Conservation (phyloP, 2,329 filamentous ascomycete species). For the Microdochium bolleyi region DNA sequence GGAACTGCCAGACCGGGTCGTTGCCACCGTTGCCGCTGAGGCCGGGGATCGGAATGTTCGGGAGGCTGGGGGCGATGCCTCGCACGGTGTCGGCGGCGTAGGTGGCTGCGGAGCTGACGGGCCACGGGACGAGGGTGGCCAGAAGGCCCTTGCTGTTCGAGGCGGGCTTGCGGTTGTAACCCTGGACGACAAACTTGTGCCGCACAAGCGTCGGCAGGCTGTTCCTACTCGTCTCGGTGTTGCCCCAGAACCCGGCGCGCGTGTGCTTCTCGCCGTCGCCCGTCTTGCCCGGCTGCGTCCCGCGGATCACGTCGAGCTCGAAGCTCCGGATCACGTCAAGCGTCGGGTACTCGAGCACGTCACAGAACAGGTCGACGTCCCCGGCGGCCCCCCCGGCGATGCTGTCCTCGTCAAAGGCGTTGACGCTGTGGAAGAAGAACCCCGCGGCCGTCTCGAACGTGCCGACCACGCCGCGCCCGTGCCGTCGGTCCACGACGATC, state of each 20-base stretch:
- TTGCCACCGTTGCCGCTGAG: not conserved
- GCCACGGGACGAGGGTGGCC: not conserved
- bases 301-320: conserved; percentile 58
- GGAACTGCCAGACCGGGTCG: not conserved
- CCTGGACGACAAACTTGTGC: conserved; percentile 31
- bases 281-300: conserved; percentile 3
- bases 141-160: not conserved
- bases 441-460: conserved; percentile 59
- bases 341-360: conserved; percentile 56
- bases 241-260: conserved; percentile 28
- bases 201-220: conserved; percentile 30
- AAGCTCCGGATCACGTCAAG: conserved; percentile 57
- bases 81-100: conserved; percentile 1
- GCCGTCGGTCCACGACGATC: conserved; percentile 64
- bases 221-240: conserved; percentile 27
- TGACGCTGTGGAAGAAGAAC: conserved; percentile 76
- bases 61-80: not conserved
- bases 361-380: conserved; percentile 49
- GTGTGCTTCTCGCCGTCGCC: conserved; percentile 40
- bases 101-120: conserved; percentile 2
- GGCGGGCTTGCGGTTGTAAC: not conserved
- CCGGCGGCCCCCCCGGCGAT: conserved; percentile 25
- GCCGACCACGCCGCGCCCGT: conserved; percentile 56
- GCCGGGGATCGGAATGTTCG: no score
- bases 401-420: conserved; percentile 64